These are phyloP conservation scores for Diaporthe vaccinii DNA, from an alignment of 2,329 filamentous ascomycete genomes.

Conservation along the genomic window DNA sequence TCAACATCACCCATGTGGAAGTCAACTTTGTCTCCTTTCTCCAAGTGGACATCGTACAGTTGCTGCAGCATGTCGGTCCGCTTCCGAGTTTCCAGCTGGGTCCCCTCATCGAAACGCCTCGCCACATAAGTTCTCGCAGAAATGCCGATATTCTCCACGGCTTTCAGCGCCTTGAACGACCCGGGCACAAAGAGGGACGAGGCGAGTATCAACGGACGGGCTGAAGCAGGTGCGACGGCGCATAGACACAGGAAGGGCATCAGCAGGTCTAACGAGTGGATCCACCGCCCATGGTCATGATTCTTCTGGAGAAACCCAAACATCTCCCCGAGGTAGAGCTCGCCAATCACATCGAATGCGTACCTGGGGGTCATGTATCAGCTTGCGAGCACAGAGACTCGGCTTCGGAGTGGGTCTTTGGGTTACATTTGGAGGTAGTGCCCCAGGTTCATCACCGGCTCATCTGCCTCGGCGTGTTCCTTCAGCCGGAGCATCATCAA, in stretches of 20 bases:
- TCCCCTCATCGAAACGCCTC: conserved; percentile 35
- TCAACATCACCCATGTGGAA: conserved; percentile 43
- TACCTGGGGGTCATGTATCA: neutral
- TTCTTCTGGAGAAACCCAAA: conserved; percentile 42
- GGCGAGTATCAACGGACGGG: conserved; percentile 41
- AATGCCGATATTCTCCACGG: conserved; percentile 38
- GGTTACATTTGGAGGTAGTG: conserved; percentile 21
- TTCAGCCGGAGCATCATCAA: conserved; percentile 23
- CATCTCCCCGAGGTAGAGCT: conserved; percentile 42
- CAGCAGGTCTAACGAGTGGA: conserved; percentile 39
- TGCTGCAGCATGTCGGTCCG: conserved; percentile 42
- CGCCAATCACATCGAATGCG: conserved; percentile 43
- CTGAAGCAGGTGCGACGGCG: conserved; percentile 40
- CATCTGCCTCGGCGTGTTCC: conserved; percentile 15
- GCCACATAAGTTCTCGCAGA: conserved; percentile 38
- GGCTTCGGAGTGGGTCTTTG: neutral
- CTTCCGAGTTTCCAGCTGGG: conserved; percentile 26
- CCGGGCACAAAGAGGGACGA: conserved; percentile 41
- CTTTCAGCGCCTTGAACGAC: conserved; percentile 40
- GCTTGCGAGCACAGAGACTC: neutral
- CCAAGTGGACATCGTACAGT: conserved; percentile 41
- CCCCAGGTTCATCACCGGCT: conserved; percentile 4
- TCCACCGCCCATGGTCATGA: conserved; percentile 42
- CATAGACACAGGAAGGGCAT: conserved; percentile 43
- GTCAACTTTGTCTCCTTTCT: conserved; percentile 42